phyloP scores from a whole-genome alignment of 257 asterid species.

The Plectranthus barbatus region DNA sequence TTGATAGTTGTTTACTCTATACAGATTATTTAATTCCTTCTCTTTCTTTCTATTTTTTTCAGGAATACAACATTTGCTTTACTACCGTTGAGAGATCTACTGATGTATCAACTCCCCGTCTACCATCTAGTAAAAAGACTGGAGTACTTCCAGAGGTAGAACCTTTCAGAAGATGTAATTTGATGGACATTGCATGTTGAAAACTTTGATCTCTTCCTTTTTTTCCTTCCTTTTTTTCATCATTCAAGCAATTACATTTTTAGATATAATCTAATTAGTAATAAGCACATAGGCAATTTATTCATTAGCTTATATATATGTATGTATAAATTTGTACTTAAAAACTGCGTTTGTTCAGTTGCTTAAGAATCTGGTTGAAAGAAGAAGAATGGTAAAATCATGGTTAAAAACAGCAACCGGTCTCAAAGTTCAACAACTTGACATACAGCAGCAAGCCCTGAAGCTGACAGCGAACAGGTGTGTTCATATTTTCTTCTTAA shows the following conservation, averaged over 20 bases:
- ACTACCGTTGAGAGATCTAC: slow-evolving; percentile 80
- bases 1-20: neutral
- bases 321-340: slow-evolving; percentile 1
- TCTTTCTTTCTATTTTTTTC: slow-evolving; percentile 12
- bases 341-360: slow-evolving; percentile 33
- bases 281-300: slow-evolving; percentile 5
- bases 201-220: neutral
- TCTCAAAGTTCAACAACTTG: slow-evolving; percentile 81
- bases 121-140: slow-evolving; percentile 62
- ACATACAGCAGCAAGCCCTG: slow-evolving; percentile 94
- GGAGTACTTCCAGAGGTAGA: slow-evolving; percentile 95
- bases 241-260: neutral
- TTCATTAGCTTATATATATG: neutral
- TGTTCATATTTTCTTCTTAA: slow-evolving; percentile 12
- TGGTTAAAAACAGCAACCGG: slow-evolving; percentile 79
- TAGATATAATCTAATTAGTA: neutral
- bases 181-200: neutral
- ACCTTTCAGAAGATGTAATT: neutral
- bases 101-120: slow-evolving; percentile 53
- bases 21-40: neutral
- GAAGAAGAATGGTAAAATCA: slow-evolving; percentile 70
- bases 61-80: slow-evolving; percentile 97
- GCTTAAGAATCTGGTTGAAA: slow-evolving; percentile 83
- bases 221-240: neutral
- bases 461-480: slow-evolving; percentile 98